phyloP scores from a whole-genome alignment of 2,329 filamentous ascomycete species.

The Diaporthe vaccinii region DNA sequence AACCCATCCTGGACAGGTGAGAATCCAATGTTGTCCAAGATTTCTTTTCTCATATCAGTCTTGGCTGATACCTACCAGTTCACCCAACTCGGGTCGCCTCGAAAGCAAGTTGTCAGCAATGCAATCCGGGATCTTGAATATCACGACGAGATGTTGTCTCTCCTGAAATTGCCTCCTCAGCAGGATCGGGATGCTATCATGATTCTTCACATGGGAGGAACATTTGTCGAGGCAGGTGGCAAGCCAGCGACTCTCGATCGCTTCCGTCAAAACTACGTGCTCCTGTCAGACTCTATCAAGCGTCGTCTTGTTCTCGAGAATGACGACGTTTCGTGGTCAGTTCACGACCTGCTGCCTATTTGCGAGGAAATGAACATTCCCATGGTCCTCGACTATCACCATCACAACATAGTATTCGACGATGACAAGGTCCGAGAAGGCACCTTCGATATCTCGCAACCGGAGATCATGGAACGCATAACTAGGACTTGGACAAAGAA shows the following conservation, averaged over 20 bases:
- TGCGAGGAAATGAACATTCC: constrained; percentile 97
- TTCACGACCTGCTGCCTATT: constrained; percentile 89
- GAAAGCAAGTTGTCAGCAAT: constrained; percentile 80
- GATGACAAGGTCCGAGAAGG: constrained; percentile 80
- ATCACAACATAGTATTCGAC: constrained; percentile 95
- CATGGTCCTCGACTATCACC: constrained; percentile 91
- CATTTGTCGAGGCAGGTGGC: constrained; percentile 76
- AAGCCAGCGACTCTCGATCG: constrained; percentile 83
- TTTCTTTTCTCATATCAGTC: no score
- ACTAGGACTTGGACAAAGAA: constrained; percentile 87
- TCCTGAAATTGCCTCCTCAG: constrained; percentile 83
- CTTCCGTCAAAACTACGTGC: constrained; percentile 81
- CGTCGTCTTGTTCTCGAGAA: constrained; percentile 90
- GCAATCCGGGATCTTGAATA: constrained; percentile 88
- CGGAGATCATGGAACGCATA: constrained; percentile 79
- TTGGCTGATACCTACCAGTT: constrained; percentile 63
- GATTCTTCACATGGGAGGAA: constrained; percentile 93
- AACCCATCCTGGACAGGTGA: constrained; percentile 85
- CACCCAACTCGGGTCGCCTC: constrained; percentile 90
- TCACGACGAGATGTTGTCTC: constrained; percentile 85
- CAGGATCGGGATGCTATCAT: constrained; percentile 89
- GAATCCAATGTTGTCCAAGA: background rate
- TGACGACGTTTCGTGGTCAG: constrained; percentile 92
- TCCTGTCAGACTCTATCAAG: constrained; percentile 77
- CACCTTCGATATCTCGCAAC: constrained; percentile 80